Evolutionary conservation across 768 basidiomycete species (phyloP), one percentile per base, ranked within the genome.

Genomic region (Xerocomellus dryophilus): DNA sequence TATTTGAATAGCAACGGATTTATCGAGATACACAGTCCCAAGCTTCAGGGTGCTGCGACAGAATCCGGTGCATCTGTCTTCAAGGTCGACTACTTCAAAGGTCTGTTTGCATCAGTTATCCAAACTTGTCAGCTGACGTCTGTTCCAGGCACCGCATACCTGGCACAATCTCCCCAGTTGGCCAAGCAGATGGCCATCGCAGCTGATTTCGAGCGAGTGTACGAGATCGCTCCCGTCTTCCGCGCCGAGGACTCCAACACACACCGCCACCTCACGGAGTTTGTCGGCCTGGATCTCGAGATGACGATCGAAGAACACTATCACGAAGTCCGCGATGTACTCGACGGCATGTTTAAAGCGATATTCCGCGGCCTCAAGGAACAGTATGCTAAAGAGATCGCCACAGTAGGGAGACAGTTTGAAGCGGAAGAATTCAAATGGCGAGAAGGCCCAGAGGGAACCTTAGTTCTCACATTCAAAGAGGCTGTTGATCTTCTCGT

Each of bases 101-200:
- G 95, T 52, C 18, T 46, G 50, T n/a, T 27, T 25, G 32, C 25
- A 18, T 25, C 20, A 17, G 15, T 49, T 18, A 55, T 54, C 38
- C 46, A 14, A 36, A n/a, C 25, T 32, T 17, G 6, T 51, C 17
- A 36, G 8, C 53, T 61, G 17, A 59, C 20, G 10, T 27, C 32
- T 7, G 6, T 47, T 18, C n/a, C 60, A 96, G 94, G 91, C 29
- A 81, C 72, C 61, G 97, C 97, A 3, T 99, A 80, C 77, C 81
- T 99, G 38, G 97, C 97, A 18, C 97, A 99, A 71, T 94, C 91
- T 36, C 97, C 97, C 38, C 97, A 99, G 68, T 78, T 98, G 15
- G 92, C 94, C 47, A 99, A 99, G 73, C 97, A 99, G 74, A 99
- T 99, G 97, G 91, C 90, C 56, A 98, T 99, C 63, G 93, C 97